Evolutionary conservation across 176 grass and related monocot genomes (phyloP), one percentile per base, ranked within the genome.

Genomic region (Phyllostachys edulis): DNA sequence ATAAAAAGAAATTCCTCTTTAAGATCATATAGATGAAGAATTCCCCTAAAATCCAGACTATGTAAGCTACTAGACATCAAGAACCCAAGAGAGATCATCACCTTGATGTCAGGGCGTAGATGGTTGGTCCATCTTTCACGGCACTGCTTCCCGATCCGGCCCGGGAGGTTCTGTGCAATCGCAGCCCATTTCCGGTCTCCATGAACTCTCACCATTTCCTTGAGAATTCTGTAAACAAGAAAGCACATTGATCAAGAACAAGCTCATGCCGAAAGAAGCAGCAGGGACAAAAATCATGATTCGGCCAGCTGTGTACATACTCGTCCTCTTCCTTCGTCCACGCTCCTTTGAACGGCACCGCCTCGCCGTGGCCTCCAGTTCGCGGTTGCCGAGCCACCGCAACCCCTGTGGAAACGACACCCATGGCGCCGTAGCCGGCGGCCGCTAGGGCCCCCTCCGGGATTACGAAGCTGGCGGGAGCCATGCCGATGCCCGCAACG

Each of bases 101-200:
- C 95, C 91, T 88, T 98, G 83, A 93, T 93, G 63, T 90, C 73
- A 9, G 92, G 95, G 1, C 83, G 82, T 0, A 98, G 62, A 82
- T 95, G 91, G 67, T 98, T 95, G 45, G 92, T 94, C 90, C 90
- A 95, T 88, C 95, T 82, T 69, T 93, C 95, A 75, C 92, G 87
- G 26, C 95, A 93, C 56, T 93, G 90, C 82, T 95, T 98, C 11
- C 92, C 92, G 21, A 95, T 95, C 71, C 91, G 90, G 4, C 89
- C 89, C 1, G 80, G 89, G 67, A 95, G 68, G 69, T 52, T 88
- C 54, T 87, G 64, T 34, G 92, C 82, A 83, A 98, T 95, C 37
- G 75, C 14, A 11, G 87, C 78, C 91, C 95, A 98, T 69, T 85
- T 95, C 62, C 73, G 69, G 5, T 91, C 87, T 9, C 95, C 95